These are phyloP conservation scores for Echites panduratus DNA, from an alignment of 257 asterid species.

Conservation along the genomic window DNA sequence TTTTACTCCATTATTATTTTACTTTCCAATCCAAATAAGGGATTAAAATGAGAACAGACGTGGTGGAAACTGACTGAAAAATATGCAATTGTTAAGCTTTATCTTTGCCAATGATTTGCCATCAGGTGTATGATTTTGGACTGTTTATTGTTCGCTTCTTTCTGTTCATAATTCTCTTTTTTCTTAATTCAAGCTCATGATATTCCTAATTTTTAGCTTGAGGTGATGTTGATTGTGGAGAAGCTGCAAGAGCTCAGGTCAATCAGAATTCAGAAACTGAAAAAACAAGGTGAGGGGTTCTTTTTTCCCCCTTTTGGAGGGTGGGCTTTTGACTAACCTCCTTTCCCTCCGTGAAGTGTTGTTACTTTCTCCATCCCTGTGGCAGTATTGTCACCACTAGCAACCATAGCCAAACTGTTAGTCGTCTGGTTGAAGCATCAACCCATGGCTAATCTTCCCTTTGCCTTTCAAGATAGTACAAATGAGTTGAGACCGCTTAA, in stretches of 20 bases:
- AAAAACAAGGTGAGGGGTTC: slow-evolving; percentile 67
- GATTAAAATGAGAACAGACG: neutral
- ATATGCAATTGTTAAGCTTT: neutral
- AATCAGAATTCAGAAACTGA: slow-evolving; percentile 76
- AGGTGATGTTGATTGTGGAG: slow-evolving; percentile 82
- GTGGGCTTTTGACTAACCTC: neutral
- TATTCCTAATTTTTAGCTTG: slow-evolving; percentile 57
- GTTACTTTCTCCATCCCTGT: neutral
- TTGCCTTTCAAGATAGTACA: too few species aligned
- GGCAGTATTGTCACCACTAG: neutral
- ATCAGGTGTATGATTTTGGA: neutral
- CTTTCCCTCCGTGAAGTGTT: neutral
- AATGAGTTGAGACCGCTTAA: too few species aligned
- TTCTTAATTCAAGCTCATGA: slow-evolving; percentile 2
- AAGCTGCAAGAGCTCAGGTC: slow-evolving; percentile 90
- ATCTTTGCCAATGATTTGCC: neutral
- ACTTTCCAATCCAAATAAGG: neutral
- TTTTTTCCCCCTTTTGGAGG: too few species aligned
- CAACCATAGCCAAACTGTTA: neutral
- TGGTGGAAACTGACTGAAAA: neutral
- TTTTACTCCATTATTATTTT: neutral
- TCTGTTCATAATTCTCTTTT: neutral
- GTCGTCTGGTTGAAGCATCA: neutral
- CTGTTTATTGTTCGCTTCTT: too few species aligned
- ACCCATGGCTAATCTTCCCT: too few species aligned